Percentiles rank a stretch among this genome's conserved stretches.
Conservation (phyloP, 2,329 filamentous ascomycete species). For the Xylaria sp. region DNA sequence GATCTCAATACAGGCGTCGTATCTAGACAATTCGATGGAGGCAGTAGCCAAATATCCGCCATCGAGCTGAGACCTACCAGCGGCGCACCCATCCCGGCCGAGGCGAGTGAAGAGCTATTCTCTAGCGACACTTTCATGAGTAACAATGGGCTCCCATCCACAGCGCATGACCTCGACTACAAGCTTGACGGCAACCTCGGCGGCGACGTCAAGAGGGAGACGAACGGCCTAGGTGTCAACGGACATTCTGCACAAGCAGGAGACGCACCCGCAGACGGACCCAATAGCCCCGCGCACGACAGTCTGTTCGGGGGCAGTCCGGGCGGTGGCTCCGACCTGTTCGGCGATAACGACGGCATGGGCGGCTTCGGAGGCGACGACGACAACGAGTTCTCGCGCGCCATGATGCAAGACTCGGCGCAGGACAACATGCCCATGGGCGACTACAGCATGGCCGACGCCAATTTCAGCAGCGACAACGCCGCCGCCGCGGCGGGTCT, state of each 20-base stretch:
- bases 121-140: slow-evolving; percentile 77
- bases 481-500: slow-evolving; percentile 47
- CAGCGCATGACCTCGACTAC: slow-evolving; percentile 63
- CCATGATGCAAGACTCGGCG: slow-evolving; percentile 66
- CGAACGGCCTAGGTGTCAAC: slow-evolving; percentile 51
- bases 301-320: slow-evolving; percentile 86
- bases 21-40: slow-evolving; percentile 79
- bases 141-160: slow-evolving; percentile 73
- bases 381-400: slow-evolving; percentile 82
- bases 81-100: slow-evolving; percentile 78
- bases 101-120: slow-evolving; percentile 68
- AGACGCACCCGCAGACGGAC: slow-evolving; percentile 65
- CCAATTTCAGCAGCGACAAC: slow-evolving; percentile 49
- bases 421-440: slow-evolving; percentile 54
- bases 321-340: slow-evolving; percentile 77
- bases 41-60: slow-evolving; percentile 84
- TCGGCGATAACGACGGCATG: slow-evolving; percentile 79
- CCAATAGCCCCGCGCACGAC: slow-evolving; percentile 75
- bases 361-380: slow-evolving; percentile 82
- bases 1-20: slow-evolving; percentile 87
- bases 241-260: slow-evolving; percentile 49
- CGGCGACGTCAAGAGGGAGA: slow-evolving; percentile 45
- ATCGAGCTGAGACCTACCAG: slow-evolving; percentile 86
- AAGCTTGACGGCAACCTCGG: slow-evolving; percentile 54
- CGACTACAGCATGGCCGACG: slow-evolving; percentile 56